Evolutionary conservation across 164 flowering plant species (phyloP), one percentile per base, ranked within the genome.

Genomic region (Piper betle): DNA sequence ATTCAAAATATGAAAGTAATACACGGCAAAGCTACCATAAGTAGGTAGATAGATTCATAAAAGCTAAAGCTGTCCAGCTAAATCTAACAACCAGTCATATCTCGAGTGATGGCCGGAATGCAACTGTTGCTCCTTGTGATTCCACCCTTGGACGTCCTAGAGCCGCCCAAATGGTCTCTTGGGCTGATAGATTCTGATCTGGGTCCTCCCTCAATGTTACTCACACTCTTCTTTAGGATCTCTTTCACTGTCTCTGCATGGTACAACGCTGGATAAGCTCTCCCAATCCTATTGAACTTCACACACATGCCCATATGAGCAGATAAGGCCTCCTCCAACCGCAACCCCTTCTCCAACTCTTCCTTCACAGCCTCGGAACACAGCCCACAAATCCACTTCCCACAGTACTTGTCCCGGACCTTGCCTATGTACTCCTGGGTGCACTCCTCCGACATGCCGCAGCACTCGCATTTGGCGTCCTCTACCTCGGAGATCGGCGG

Each of bases 61-160:
- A n/a, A n/a, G n/a, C n/a, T n/a, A n/a, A n/a, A n/a, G n/a, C n/a
- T n/a, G n/a, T n/a, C n/a, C n/a, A n/a, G n/a, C n/a, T n/a, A n/a
- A n/a, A n/a, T 6, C 4, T 50, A 61, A 16, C 62, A 68, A 58
- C 75, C 71, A 16, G 55, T 75, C 64, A 82, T 75, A 38, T 82
- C 92, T 72, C 73, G 75, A 1, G 88, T 77, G 40, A 87, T 81
- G 8, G 85, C 87, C 0, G 97, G 82, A 72, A 91, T 86, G 66
- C 97, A 91, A 62, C 96, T 91, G 0, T 96, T 77, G 61, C 88
- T 88, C 74, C 97, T 79, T 8, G 81, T n/a, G n/a, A n/a, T n/a
- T n/a, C n/a, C n/a, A n/a, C n/a, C n/a, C n/a, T n/a, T n/a, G n/a
- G n/a, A n/a, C n/a, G n/a, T n/a, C n/a, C n/a, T 74, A 0, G n/a